Evolutionary conservation across 2,329 filamentous ascomycete genomes (phyloP), one percentile per base, ranked within the genome.

Genomic region (Hirsutella minnesotensis): DNA sequence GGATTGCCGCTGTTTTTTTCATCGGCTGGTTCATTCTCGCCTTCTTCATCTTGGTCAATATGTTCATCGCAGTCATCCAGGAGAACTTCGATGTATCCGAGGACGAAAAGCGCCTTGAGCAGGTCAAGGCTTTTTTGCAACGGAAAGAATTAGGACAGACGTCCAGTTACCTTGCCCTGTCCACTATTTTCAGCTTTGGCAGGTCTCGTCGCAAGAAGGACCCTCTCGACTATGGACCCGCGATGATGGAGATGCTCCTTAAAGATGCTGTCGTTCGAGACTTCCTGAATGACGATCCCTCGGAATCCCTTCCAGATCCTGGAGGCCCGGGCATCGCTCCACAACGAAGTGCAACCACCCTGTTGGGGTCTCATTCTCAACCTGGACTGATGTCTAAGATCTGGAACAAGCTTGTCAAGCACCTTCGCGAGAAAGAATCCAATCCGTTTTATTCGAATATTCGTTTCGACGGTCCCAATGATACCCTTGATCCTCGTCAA

Each of bases 11-110:
- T 9, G 73, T 86, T 1, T 95, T 98, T 53, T 73, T 95, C 52
- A 86, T 95, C 49, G 75, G 89, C 51, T 98, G 92, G 92, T 96
- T 95, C 62, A 92, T 95, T 44, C 73, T 98, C 36, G 76, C 88
- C 5, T 95, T 94, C 61, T 90, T 96, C 59, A 94, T 98, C 65
- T 77, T 96, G 47, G 68, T 98, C 67, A 98, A 96, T 58, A 98
- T 98, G 92, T 98, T 98, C 70, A 96, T 98, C 85, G 92, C 92
- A 71, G 92, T 98, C 66, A 98, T 98, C 51, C 92, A 98, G 62
- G 92, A 98, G 59, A 98, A 95, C 56, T 98, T 98, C 59, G 92
- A 98, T 64, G 88, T 98, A 21, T 94, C 89, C 3, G 92, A 98
- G 60, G 94, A 98, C 58, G 89, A 96, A 61, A 98, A 98, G 65